These are phyloP conservation scores for Wickerhamomyces xylosicus DNA, from an alignment of 805 yeast species.

Conservation along the genomic window DNA sequence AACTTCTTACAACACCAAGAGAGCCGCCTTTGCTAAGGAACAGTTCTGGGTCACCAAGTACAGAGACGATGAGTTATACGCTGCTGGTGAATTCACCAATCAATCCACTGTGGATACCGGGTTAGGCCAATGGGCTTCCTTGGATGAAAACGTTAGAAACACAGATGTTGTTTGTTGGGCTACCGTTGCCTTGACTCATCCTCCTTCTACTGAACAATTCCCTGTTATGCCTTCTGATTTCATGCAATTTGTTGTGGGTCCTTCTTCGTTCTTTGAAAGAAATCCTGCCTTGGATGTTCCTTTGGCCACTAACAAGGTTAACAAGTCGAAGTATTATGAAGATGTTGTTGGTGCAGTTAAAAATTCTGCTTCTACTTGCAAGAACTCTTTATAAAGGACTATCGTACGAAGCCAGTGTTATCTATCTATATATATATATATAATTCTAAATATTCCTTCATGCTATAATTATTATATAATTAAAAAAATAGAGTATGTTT, in stretches of 20 bases:
- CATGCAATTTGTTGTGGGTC: constrained; percentile 55
- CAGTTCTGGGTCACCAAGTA: constrained; percentile 80
- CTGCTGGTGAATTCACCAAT: constrained; percentile 83
- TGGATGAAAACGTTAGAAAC: constrained; percentile 58
- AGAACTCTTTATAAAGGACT: constrained; percentile 4
- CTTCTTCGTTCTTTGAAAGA: constrained; percentile 64
- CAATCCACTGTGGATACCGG: constrained; percentile 69
- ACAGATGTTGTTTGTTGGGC: constrained; percentile 75
- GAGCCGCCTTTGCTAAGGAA: constrained; percentile 69
- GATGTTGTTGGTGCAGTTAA: constrained; percentile 8
- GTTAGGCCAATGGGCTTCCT: constrained; percentile 60
- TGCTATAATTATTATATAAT: too few species aligned
- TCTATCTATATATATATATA: too few species aligned
- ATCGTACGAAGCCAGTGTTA: too few species aligned
- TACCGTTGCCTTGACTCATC: constrained; percentile 71
- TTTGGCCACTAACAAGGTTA: constrained; percentile 54
- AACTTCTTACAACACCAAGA: constrained; percentile 52
- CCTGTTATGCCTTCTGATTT: constrained; percentile 86
- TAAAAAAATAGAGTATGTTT: too few species aligned
- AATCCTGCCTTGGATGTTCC: constrained; percentile 78
- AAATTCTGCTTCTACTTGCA: constrained; percentile 12
- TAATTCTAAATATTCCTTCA: too few species aligned
- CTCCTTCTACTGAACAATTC: constrained; percentile 79
- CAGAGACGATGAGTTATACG: constrained; percentile 59
- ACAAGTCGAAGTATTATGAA: constrained; percentile 31